phyloP scores from a whole-genome alignment of 495 filamentous ascomycete genomes.

The Tuber umbilicatum region DNA sequence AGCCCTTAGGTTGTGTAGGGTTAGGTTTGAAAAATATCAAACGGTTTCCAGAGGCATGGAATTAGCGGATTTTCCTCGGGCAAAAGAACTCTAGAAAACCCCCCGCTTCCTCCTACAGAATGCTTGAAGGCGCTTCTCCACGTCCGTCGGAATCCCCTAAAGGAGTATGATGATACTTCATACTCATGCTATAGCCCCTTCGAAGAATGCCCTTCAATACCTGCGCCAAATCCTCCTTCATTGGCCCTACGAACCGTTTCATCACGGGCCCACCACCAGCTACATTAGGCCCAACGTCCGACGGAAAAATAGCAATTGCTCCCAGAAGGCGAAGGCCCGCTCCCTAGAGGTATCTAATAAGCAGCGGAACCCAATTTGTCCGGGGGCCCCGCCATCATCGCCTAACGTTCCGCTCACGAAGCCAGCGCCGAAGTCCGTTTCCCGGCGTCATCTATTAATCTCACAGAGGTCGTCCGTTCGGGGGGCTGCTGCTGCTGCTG shows the following conservation, averaged over 20 bases:
- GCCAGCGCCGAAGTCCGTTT: not conserved
- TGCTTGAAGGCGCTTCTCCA: constrained; percentile 21
- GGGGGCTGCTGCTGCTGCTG: not conserved
- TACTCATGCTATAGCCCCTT: constrained; percentile 33
- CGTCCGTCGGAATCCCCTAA: constrained; percentile 15
- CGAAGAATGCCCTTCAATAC: constrained; percentile 35
- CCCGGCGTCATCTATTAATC: not conserved
- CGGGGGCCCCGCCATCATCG: not conserved
- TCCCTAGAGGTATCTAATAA: constrained; percentile 7
- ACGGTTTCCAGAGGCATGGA: not conserved
- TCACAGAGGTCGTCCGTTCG: not conserved
- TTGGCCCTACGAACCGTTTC: constrained; percentile 12
- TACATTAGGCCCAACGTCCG: constrained; percentile 7
- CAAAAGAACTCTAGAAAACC: constrained; percentile 12
- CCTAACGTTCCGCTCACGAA: not conserved
- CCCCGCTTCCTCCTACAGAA: constrained; percentile 19
- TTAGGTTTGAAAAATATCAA: not conserved
- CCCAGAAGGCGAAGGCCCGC: not conserved
- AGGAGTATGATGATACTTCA: constrained; percentile 32
- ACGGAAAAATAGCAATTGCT: not conserved
- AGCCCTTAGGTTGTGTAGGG: not conserved
- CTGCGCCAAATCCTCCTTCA: constrained; percentile 36
- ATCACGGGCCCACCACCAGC: constrained; percentile 12
- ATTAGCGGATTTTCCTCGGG: not conserved
- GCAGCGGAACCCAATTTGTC: not conserved